Evolutionary conservation across 306 rosid genomes (phyloP).

Genomic region (Lotus japonicus): DNA sequence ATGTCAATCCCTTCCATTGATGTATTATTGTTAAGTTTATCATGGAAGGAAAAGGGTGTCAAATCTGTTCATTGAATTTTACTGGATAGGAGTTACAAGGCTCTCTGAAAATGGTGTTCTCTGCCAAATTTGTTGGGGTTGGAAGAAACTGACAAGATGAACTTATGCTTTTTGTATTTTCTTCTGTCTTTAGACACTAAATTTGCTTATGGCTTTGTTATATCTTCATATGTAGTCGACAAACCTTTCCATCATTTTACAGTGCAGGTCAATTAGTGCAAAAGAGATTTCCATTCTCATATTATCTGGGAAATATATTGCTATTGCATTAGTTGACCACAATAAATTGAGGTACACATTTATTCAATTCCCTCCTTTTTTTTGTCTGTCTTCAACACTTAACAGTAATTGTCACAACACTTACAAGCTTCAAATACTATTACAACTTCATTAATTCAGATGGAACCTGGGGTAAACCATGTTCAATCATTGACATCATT

Average conservation of each 20-base stretch:
- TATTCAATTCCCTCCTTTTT: slow-evolving; percentile 1
- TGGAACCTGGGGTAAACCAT: slow-evolving; percentile 3
- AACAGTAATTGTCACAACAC: not conserved
- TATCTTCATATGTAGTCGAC: slow-evolving; percentile 20
- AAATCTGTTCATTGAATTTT: slow-evolving; percentile 8
- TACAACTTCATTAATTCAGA: not conserved
- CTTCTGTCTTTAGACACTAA: slow-evolving; percentile 1
- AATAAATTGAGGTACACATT: slow-evolving; percentile 62
- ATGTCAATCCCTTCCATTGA: not conserved
- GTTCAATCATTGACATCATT: slow-evolving; percentile 2
- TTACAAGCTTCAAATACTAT: not conserved
- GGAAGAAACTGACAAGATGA: slow-evolving; percentile 13
- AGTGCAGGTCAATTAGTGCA: slow-evolving; percentile 76
- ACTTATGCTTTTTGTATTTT: not conserved
- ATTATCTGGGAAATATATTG: slow-evolving; percentile 73
- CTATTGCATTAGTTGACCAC: slow-evolving; percentile 88
- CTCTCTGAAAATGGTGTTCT: not conserved
- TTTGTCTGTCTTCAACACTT: slow-evolving; percentile 6
- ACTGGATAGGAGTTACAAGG: not conserved
- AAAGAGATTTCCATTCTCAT: slow-evolving; percentile 66
- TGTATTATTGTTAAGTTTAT: not conserved
- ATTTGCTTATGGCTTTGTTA: not conserved
- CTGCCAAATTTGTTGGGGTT: slow-evolving; percentile 12
- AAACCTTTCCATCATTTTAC: slow-evolving; percentile 40
- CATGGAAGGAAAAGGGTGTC: not conserved